Evolutionary conservation across 768 basidiomycete species (phyloP), one percentile per base, ranked within the genome.

Genomic region (Suillus subalutaceus): DNA sequence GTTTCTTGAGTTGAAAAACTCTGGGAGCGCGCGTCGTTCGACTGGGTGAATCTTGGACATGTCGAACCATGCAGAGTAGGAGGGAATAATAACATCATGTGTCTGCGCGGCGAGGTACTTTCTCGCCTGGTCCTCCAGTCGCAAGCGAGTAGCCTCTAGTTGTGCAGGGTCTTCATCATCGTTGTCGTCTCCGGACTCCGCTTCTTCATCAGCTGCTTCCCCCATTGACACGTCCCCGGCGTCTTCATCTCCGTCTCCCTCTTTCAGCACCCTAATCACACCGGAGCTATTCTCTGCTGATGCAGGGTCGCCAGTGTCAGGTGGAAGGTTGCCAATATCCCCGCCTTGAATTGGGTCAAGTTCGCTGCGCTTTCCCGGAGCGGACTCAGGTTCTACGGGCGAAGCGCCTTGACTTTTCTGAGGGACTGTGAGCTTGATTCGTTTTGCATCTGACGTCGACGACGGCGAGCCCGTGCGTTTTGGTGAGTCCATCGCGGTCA

Each of bases 31-130:
- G 69, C 94, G 88, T 56, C 90, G 87, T 78, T 99, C 97, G 67
- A 99, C 91, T 12, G 92, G 87, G 72, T 97, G 93, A 64, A 99
- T 91, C 75, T 92, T 89, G 64, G 92, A 87, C 88, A 99, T 94
- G 79, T 94, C 91, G 81, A 99, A 99, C 97, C 97, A 99, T 20
- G 95, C 92, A 9, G 96, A 90, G 76, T 99, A 99, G 32, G 95
- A 97, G 9, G 97, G 97, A 61, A 99, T 93, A 74, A 99, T 89
- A 74, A 99, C 89, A 71, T 97, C 94, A 80, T 99, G 97, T 1
- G 95, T 97, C 78, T 99, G 97, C 0, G 94, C 93, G 0, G 96
- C 96, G 53, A 99, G 92, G 76, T 99, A 99, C 72, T 96, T 94
- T 64, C 90, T 89, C 62, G 91, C 96, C 76, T 91, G 94, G 72